phyloP scores from a whole-genome alignment of 129 eudicot genomes.

The Heracleum sosnowskyi region DNA sequence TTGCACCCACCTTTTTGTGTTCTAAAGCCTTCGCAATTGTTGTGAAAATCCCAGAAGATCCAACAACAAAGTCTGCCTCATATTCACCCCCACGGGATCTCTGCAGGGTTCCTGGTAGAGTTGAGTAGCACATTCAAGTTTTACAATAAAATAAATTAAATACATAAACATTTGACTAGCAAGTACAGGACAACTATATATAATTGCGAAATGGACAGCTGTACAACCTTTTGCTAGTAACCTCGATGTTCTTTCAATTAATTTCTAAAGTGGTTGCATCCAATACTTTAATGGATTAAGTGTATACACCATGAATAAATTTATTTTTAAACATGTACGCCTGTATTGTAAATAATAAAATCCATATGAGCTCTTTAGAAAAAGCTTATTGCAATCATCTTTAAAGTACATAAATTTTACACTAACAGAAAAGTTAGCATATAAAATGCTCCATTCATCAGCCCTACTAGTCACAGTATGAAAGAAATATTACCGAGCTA shows the following conservation, averaged over 20 bases:
- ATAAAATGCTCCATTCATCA: too few species aligned
- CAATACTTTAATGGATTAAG: conserved; percentile 65
- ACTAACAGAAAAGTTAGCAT: too few species aligned
- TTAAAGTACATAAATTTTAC: neutral
- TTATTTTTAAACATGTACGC: conserved; percentile 97
- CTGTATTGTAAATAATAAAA: conserved; percentile 24
- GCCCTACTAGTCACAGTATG: too few species aligned
- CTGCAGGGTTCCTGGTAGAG: conserved; percentile 62
- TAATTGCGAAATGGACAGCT: neutral
- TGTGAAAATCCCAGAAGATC: conserved; percentile 89
- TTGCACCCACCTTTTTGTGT: conserved; percentile 57
- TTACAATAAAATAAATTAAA: neutral
- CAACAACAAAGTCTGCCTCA: conserved; percentile 93
- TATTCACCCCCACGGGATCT: conserved; percentile 94
- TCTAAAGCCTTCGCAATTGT: conserved; percentile 75
- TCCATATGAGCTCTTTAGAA: neutral
- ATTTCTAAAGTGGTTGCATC: conserved; percentile 83
- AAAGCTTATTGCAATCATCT: neutral
- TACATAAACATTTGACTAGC: neutral
- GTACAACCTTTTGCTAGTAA: conserved; percentile 71
- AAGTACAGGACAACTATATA: conserved; percentile 2
- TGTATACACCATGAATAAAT: conserved; percentile 83
- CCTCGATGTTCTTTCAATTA: conserved; percentile 75
- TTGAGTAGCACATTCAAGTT: neutral
- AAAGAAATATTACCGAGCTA: too few species aligned